These are phyloP conservation scores for Stylosanthes scabra DNA, from an alignment of 331 rosid genomes.

Conservation along the genomic window DNA sequence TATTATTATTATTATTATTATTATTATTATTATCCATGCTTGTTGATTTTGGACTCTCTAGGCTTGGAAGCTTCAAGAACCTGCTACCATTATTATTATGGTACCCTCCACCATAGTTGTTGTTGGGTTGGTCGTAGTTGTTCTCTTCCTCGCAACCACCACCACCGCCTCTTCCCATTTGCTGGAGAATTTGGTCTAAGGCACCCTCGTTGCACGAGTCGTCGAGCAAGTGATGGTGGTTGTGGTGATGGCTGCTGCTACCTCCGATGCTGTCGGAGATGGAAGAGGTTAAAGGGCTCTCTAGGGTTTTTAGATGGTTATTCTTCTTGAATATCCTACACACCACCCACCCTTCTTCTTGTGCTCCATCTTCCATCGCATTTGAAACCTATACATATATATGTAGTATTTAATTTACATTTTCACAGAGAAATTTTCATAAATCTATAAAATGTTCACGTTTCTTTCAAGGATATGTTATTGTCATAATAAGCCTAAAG, in stretches of 20 bases:
- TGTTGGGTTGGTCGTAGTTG: conserved; percentile 34
- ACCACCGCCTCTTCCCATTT: conserved; percentile 53
- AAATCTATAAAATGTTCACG: no score
- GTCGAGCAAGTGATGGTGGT: conserved; percentile 44
- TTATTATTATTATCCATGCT: conserved; percentile 47
- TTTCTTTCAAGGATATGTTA: neutral
- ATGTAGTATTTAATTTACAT: conserved; percentile 5
- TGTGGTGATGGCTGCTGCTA: conserved; percentile 25
- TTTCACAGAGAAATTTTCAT: neutral
- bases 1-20: no score
- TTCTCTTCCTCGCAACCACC: conserved; percentile 71
- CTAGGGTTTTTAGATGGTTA: conserved; percentile 77
- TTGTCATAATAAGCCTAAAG: no score
- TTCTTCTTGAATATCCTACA: conserved; percentile 95
- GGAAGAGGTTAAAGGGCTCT: conserved; percentile 53
- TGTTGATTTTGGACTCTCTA: conserved; percentile 76
- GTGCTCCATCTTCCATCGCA: conserved; percentile 62
- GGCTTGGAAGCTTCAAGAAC: conserved; percentile 73
- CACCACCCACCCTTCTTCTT: conserved; percentile 97
- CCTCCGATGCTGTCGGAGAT: conserved; percentile 46
- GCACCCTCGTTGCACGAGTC: conserved; percentile 66
- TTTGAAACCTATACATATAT: conserved; percentile 40
- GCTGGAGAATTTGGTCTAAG: conserved; percentile 71
- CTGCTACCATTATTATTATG: conserved; percentile 28
- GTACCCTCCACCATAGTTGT: conserved; percentile 19